phyloP scores from a whole-genome alignment of 1,284 basidiomycete species.

The Microbotryum lychnidis-dioicae region DNA sequence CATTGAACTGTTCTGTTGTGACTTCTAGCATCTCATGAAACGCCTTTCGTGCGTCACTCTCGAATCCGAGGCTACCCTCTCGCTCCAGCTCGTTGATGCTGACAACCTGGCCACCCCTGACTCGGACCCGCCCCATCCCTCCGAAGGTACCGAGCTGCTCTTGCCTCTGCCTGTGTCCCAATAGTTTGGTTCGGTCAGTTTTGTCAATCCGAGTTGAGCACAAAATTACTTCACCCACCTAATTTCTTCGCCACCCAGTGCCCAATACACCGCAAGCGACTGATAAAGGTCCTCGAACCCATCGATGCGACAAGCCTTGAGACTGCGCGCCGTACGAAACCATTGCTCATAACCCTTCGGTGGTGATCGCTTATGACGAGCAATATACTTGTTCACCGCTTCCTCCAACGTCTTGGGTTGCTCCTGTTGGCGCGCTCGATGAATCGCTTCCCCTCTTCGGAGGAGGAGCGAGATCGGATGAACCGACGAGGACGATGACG shows the following conservation, averaged over 20 bases:
- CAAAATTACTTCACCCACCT: neutral
- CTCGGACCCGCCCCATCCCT: slow-evolving; percentile 4
- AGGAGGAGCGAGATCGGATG: slow-evolving; percentile 19
- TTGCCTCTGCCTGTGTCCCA: neutral
- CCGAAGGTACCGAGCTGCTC: neutral
- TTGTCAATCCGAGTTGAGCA: too few species aligned
- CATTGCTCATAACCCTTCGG: slow-evolving; percentile 17
- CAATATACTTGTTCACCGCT: slow-evolving; percentile 1
- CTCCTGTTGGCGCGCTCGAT: neutral
- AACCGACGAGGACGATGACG: too few species aligned
- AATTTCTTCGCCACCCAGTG: slow-evolving; percentile 6
- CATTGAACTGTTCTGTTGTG: neutral
- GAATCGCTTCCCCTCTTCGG: neutral
- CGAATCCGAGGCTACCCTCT: neutral
- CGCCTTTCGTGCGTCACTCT: neutral
- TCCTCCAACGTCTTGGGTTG: slow-evolving; percentile 8
- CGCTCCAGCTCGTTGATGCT: neutral
- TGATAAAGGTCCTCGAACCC: slow-evolving; percentile 14
- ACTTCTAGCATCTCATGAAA: slow-evolving; percentile 6
- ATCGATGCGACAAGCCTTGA: slow-evolving; percentile 6
- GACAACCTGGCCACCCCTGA: slow-evolving; percentile 3
- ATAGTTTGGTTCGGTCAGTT: too few species aligned
- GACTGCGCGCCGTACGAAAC: slow-evolving; percentile 1
- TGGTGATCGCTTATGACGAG: slow-evolving; percentile 1
- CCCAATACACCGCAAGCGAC: slow-evolving; percentile 11